These are phyloP conservation scores for Thelonectria blattea DNA, from an alignment of 2,329 filamentous ascomycete species.

Conservation along the genomic window DNA sequence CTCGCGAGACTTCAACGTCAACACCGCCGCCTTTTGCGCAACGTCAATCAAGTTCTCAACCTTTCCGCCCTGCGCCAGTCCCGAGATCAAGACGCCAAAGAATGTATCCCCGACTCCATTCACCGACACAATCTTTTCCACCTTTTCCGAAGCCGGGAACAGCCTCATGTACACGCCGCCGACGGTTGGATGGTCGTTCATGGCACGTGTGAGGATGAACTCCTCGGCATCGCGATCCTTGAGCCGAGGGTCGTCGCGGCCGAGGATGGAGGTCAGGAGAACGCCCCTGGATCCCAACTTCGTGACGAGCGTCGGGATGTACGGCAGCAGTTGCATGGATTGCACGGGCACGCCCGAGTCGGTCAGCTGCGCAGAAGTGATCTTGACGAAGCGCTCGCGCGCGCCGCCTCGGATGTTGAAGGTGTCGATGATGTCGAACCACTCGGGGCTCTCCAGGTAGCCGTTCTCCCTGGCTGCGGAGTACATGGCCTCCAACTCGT, in stretches of 20 bases:
- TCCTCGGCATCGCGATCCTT: conserved; percentile 64
- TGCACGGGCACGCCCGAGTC: conserved; percentile 85
- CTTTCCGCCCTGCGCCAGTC: conserved; percentile 66
- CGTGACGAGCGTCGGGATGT: conserved; percentile 82
- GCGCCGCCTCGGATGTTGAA: conserved; percentile 75
- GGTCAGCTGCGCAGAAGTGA: conserved; percentile 72
- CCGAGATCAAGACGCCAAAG: conserved; percentile 82
- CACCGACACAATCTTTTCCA: conserved; percentile 81
- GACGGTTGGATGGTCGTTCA: conserved; percentile 57
- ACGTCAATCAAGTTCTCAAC: conserved; percentile 72
- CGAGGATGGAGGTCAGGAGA: conserved; percentile 74
- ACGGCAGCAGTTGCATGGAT: conserved; percentile 83
- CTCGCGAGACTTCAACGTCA: conserved; percentile 77
- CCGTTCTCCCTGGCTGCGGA: conserved; percentile 67
- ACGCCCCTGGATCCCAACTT: conserved; percentile 82
- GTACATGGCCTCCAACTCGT: conserved; percentile 84
- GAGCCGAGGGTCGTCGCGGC: conserved; percentile 70
- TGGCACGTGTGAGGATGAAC: conserved; percentile 73
- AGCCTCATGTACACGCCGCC: conserved; percentile 84
- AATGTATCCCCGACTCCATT: conserved; percentile 97
- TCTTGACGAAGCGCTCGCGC: conserved; percentile 70
- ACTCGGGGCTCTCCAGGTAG: conserved; percentile 71
- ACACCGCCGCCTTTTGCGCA: conserved; percentile 80
- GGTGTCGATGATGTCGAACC: conserved; percentile 82
- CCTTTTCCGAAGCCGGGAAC: conserved; percentile 69